Base-by-base conservation (phyloP, 495 filamentous ascomycete genomes). In the Penicillium ochrochloron region DNA sequence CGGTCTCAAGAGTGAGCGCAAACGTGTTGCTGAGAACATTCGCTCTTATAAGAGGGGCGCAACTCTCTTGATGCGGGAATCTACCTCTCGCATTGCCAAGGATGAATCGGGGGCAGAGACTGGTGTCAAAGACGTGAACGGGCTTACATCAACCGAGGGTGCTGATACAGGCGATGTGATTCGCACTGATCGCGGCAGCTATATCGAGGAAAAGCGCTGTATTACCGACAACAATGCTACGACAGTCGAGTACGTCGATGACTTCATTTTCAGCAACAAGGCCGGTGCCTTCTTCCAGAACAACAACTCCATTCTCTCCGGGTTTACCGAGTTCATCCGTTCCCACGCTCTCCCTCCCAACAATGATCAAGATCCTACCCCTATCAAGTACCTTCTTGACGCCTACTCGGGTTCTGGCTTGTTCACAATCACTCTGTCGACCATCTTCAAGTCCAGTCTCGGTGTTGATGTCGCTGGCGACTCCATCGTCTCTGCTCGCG, bases 211-310 rank as follows among this genome's bases (percentile, higher is more conserved):
- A 64, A 97, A 97, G 73, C 88, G 86, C 19, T 97, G 88, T 81
- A 84, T 97, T 59, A 97, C 92, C 5, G 88, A 97, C 78, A 82
- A 85, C 72, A 97, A 94, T 65, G 91, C 85, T 59, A 89, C 77
- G 29, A 86, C 89, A 3, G 90, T 89, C 44, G 95, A 99, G 73
- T 97, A 96, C 74, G 82, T 99, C 59, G 92, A 92, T 70, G 73
- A 88, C 75, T 96, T 89, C 80, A 77, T 88, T 73, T 96, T 99
- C 82, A 85, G 84, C 72, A 97, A 94, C 83, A 91, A 89, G 34
- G 95, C 95, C 21, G 93, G 93, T 42, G 82, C 90, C 48, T 99
- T 99, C 85, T 99, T 99, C 86, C 95, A 99, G 72, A 99, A 99
- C 81, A 99, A 99, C 84, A 99, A 99, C 80, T 96, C 93, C 53